phyloP scores from a whole-genome alignment of 78 protist species.

The Capsaspora owczarzaki region DNA sequence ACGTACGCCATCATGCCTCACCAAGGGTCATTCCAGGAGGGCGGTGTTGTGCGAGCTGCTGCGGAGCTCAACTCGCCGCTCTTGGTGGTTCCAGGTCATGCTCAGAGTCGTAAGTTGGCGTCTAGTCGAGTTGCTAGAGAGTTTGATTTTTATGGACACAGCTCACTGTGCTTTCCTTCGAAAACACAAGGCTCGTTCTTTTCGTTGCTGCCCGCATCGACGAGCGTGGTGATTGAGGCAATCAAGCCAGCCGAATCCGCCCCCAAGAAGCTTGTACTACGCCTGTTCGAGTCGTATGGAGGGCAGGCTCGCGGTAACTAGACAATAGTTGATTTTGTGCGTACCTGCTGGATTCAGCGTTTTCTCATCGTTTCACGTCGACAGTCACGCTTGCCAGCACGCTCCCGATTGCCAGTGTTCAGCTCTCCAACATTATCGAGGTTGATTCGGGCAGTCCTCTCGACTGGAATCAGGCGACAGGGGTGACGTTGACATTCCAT shows the following conservation, averaged over 20 bases:
- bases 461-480: too few relatives aligned
- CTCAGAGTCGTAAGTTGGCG: slow-evolving; percentile 35
- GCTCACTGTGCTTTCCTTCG: neutral
- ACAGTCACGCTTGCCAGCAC: too few relatives aligned
- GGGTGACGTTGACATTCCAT: too few relatives aligned
- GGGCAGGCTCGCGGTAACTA: too few relatives aligned
- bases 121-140: slow-evolving; percentile 16
- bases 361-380: too few relatives aligned
- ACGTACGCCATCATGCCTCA: slow-evolving; percentile 61
- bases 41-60: neutral
- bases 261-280: slow-evolving; percentile 15
- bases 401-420: too few relatives aligned
- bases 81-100: neutral
- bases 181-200: slow-evolving; percentile 11
- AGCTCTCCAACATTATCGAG: too few relatives aligned
- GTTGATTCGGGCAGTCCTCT: too few relatives aligned
- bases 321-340: too few relatives aligned
- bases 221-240: slow-evolving; percentile 26
- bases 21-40: neutral
- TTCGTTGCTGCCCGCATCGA: neutral
- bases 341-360: too few relatives aligned
- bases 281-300: slow-evolving; percentile 51
- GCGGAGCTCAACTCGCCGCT: neutral
- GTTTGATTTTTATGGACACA: neutral
- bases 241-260: slow-evolving; percentile 47